Evolutionary conservation across 768 basidiomycete genomes (phyloP), one percentile per base, ranked within the genome.

Genomic region (Crucibulum laeve): DNA sequence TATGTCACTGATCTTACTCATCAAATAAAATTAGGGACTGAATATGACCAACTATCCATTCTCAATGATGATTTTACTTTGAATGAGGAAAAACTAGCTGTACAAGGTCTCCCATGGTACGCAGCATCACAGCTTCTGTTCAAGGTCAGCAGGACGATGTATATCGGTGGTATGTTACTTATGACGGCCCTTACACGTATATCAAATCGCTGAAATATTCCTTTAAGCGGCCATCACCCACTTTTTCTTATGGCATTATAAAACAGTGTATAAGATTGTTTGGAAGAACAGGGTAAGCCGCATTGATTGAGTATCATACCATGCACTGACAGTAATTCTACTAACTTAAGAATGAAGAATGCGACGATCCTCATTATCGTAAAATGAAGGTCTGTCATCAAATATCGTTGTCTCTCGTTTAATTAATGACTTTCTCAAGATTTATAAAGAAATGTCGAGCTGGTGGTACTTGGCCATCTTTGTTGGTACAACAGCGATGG

Each of bases 41-140:
- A 68, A 40, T 80, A 79, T 52, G 57, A 79, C 42, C 79, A 80
- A 51, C 57, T 66, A 13, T 30, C 65, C 28, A 79, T 80, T 45
- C 62, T 81, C 33, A 70, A 74, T 42, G 53, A 61, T 18, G 67
- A 77, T 52, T 73, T 72, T 42, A 67, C 67, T 7, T 61, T 79
- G 17, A 73, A 79, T 47, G 57, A 63, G 3, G 63, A 69, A 14
- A 69, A 72, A 36, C 66, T 76, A 5, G 75, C 64, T 1, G 25
- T 50, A 5, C 56, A 60, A 67, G 64, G 67, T 40, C 54, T 67
- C 21, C 63, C 68, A 2, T 69, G 64, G 65, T 71, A 70, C 44
- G 70, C 70, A 14, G 68, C 68, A 4, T 70, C 69, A 1, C 69
- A 72, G 54, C 52, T 71, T 11, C 50, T 74, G 37, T 69, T 49